Percentiles rank a stretch among this genome's conserved stretches.
Evolutionary conservation across 1,284 basidiomycete species (phyloP).

Genomic region (Coriolopsis trogii): DNA sequence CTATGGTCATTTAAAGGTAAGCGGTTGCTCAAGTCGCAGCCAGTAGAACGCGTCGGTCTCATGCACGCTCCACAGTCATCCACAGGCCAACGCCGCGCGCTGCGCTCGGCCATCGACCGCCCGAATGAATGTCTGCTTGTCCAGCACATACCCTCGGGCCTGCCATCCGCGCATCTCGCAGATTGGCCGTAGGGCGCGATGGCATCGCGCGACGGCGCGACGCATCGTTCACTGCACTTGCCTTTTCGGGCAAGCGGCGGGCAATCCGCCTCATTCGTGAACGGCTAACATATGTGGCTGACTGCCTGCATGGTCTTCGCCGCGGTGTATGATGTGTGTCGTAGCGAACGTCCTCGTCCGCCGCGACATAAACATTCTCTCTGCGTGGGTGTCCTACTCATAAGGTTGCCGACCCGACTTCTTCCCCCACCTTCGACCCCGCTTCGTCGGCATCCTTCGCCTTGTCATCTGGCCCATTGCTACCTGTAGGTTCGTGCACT

Average conservation of each 20-base stretch:
- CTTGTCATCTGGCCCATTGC: not conserved
- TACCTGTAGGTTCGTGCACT: not conserved
- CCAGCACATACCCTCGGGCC: too few relatives aligned
- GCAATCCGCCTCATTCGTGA: conserved; percentile 8
- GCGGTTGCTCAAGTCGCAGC: too few relatives aligned
- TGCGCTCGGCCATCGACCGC: not conserved
- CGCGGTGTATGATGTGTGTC: conserved; percentile 2
- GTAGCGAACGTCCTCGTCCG: conserved; percentile 5
- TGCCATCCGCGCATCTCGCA: conserved; percentile 1
- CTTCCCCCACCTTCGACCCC: not conserved
- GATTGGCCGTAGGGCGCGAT: not conserved
- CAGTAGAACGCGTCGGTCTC: too few relatives aligned
- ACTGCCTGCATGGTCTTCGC: conserved; percentile 3
- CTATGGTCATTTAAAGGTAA: too few relatives aligned
- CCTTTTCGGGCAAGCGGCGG: conserved; percentile 11
- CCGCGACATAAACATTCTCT: not conserved
- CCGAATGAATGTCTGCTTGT: not conserved
- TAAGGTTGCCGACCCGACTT: conserved; percentile 7
- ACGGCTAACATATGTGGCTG: conserved; percentile 19
- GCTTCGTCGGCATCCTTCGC: not conserved
- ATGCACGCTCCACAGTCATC: not conserved
- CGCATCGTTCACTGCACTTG: not conserved
- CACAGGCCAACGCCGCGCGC: conserved; percentile 1
- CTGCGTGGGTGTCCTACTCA: conserved; percentile 1
- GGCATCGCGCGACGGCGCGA: not conserved